A percentile compares a stretch with the other conserved stretches of the same genome.
Evolutionary conservation across 129 eudicot species (phyloP).

Genomic region (Lactuca saligna): DNA sequence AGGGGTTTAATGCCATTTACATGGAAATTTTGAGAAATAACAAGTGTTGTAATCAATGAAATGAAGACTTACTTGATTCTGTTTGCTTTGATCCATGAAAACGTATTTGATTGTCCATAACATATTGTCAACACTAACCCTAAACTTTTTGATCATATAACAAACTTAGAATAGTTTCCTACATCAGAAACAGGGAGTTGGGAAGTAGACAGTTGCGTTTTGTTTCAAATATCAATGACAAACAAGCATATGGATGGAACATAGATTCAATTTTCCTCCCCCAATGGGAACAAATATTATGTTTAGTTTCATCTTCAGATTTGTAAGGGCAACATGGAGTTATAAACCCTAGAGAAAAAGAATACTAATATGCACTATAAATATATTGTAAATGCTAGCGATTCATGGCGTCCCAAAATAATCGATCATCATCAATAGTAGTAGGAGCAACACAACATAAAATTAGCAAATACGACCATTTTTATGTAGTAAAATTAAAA

Average conservation of each 20-base stretch:
- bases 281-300: not conserved
- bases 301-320: not conserved
- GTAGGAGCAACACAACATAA: not conserved
- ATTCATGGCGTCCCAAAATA: not conserved
- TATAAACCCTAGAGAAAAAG: not conserved
- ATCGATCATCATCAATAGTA: not conserved
- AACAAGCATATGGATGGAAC: not conserved
- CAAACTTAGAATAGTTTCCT: not conserved
- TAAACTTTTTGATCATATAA: no score
- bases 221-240: not conserved
- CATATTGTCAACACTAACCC: no score
- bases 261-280: not conserved
- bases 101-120: not conserved
- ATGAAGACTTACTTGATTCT: not conserved
- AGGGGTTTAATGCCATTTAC: slow-evolving; percentile 1
- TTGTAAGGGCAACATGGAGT: not conserved
- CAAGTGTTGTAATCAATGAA: slow-evolving; percentile 6
- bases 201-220: not conserved
- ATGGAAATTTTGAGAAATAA: slow-evolving; percentile 4
- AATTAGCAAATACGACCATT: not conserved
- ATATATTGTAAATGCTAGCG: not conserved
- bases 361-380: not conserved
- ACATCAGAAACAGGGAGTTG: not conserved
- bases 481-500: not conserved
- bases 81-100: slow-evolving; percentile 14